Base-by-base conservation (phyloP, 2,329 filamentous ascomycete genomes). In the Verticillium longisporum region DNA sequence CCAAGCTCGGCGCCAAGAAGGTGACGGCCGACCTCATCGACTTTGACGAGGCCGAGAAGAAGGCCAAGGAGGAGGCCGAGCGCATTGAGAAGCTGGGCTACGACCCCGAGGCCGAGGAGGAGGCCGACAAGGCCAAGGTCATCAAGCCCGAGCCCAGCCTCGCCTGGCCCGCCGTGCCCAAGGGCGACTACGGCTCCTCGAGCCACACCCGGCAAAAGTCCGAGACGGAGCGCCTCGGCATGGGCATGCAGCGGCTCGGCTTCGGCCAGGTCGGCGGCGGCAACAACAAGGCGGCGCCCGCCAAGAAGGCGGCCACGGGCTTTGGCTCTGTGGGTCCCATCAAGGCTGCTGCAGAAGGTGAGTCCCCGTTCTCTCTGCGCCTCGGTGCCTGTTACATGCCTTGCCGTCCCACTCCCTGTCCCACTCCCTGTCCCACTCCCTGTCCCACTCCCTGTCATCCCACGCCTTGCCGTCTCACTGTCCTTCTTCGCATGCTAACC, bases 21-120 rank as follows among this genome's bases (percentile, higher is more conserved):
- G 85, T 96, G 37, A 85, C 83, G 3, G 83, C 81, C 55, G 90
- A 93, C 66, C 78, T 87, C 13, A 93, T 99, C 65, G 94, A 99
- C 78, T 99, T 99, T 70, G 95, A 99, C 66, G 95, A 94, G 74
- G 95, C 93, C 3, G 95, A 99, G 81, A 92, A 91, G 76, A 97
- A 96, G 78, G 95, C 95, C 54, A 96, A 94, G 75, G 95, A 98
- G 76, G 95, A 99, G 76, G 95, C 93, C 2, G 95, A 98, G 75
- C 88, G 95, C 67, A 95, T 97, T 72, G 92, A 89, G 73, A 97
- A 96, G 77, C 81, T 99, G 26, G 95, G 95, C 45, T 99, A 99
- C 71, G 92, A 99, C 69, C 92, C 93, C 1, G 90, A 97, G 65
- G 93, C 92, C 21, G 94, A 96, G 75, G 84, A 84, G 67, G 83